Conservation (phyloP, 495 filamentous ascomycete genomes). For the Pyrenopolyporus hunteri region DNA sequence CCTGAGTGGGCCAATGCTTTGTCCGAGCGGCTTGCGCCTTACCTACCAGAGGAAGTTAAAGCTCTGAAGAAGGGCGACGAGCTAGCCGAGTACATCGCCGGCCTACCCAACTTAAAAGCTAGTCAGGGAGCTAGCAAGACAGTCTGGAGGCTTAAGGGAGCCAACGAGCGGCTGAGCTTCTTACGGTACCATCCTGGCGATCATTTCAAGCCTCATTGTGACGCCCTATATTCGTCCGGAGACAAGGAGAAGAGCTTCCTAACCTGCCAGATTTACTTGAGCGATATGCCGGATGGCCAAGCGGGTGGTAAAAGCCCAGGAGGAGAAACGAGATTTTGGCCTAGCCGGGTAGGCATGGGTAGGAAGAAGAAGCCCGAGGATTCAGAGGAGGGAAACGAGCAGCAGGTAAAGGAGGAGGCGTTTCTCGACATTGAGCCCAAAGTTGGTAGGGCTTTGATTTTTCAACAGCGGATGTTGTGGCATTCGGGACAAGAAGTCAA, state of each 20-base stretch:
- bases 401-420: slow-evolving; percentile 65
- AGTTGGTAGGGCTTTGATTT: slow-evolving; percentile 73
- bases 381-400: slow-evolving; percentile 17
- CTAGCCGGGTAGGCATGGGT: slow-evolving; percentile 31
- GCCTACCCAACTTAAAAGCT: slow-evolving; percentile 38
- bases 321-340: slow-evolving; percentile 60
- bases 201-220: slow-evolving; percentile 80
- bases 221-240: slow-evolving; percentile 68
- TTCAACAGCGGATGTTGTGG: slow-evolving; percentile 72
- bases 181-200: slow-evolving; percentile 77
- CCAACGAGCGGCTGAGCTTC: slow-evolving; percentile 84
- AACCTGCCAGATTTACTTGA: slow-evolving; percentile 74
- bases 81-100: slow-evolving; percentile 58
- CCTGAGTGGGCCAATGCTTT: slow-evolving; percentile 65
- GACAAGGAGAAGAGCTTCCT: slow-evolving; percentile 55
- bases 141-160: slow-evolving; percentile 59
- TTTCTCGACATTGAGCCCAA: slow-evolving; percentile 76
- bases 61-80: slow-evolving; percentile 44
- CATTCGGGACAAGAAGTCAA: slow-evolving; percentile 79
- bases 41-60: slow-evolving; percentile 61
- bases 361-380: slow-evolving; percentile 37
- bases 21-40: slow-evolving; percentile 72
- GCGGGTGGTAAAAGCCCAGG: slow-evolving; percentile 51
- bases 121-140: slow-evolving; percentile 36
- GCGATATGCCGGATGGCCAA: slow-evolving; percentile 49